Conservation (phyloP, 2,329 filamentous ascomycete species). For the Scytalidium sp. region DNA sequence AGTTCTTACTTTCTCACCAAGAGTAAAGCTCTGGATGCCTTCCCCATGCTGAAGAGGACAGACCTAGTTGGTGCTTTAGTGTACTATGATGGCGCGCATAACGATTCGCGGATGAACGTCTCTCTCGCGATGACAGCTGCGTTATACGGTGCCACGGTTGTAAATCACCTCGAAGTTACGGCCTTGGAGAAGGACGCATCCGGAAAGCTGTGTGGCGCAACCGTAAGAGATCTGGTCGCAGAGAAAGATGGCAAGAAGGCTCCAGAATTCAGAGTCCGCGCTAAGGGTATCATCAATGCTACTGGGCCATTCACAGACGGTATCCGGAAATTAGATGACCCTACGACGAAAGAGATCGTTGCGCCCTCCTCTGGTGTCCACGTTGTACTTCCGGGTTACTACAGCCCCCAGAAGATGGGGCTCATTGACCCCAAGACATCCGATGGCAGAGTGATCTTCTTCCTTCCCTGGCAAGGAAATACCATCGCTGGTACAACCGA, state of each 20-base stretch:
- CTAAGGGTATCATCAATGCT: constrained; percentile 82
- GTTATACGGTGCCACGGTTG: constrained; percentile 78
- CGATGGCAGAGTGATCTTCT: constrained; percentile 88
- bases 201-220: constrained; percentile 72
- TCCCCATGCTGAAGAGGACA: constrained; percentile 83
- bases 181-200: constrained; percentile 69
- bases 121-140: constrained; percentile 85
- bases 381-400: constrained; percentile 83
- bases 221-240: constrained; percentile 66
- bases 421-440: constrained; percentile 84
- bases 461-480: constrained; percentile 90
- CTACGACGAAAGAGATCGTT: constrained; percentile 70
- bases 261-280: constrained; percentile 67
- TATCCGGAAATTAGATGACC: constrained; percentile 82
- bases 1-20: constrained; percentile 85
- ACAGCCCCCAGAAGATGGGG: constrained; percentile 81
- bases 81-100: constrained; percentile 90
- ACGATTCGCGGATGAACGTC: constrained; percentile 90
- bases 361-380: constrained; percentile 84
- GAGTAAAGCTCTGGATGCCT: constrained; percentile 81
- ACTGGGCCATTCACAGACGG: constrained; percentile 86
- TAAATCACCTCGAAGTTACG: constrained; percentile 82
- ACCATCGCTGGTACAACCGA: constrained; percentile 90
- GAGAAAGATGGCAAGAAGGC: constrained; percentile 60
- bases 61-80: constrained; percentile 78